Conservation (phyloP, 345 rosid genomes). For the Acer yangbiense region DNA sequence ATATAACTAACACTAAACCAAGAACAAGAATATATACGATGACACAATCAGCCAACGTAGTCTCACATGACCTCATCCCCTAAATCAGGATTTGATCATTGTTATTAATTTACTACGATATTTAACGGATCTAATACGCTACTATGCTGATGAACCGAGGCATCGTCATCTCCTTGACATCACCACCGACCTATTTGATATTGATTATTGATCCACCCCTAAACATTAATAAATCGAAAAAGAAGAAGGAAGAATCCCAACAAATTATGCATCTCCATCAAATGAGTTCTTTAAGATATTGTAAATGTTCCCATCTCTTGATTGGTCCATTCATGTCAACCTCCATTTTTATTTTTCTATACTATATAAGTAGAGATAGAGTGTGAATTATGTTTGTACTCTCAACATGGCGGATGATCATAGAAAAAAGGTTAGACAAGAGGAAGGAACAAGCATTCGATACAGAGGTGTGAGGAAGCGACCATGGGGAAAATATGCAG, state of each 20-base stretch:
- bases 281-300: background rate
- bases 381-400: background rate
- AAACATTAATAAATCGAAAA: background rate
- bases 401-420: constrained; percentile 22
- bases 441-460: constrained; percentile 31
- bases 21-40: background rate
- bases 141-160: background rate
- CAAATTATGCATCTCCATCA: background rate
- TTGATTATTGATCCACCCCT: background rate
- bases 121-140: background rate
- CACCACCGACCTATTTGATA: background rate
- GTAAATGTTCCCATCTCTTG: background rate
- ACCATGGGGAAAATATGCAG: constrained; percentile 91
- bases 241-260: background rate
- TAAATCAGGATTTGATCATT: background rate
- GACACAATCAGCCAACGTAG: background rate
- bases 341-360: background rate
- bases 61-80: background rate
- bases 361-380: constrained; percentile 17
- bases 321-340: constrained; percentile 2
- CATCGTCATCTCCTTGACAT: constrained; percentile 2
- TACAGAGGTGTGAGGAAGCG: constrained; percentile 67
- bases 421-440: constrained; percentile 33
- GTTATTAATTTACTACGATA: background rate
- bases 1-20: too few species aligned